Evolutionary conservation across 345 rosid genomes (phyloP).

Genomic region (sweet orange (Citrus sinensis)): DNA sequence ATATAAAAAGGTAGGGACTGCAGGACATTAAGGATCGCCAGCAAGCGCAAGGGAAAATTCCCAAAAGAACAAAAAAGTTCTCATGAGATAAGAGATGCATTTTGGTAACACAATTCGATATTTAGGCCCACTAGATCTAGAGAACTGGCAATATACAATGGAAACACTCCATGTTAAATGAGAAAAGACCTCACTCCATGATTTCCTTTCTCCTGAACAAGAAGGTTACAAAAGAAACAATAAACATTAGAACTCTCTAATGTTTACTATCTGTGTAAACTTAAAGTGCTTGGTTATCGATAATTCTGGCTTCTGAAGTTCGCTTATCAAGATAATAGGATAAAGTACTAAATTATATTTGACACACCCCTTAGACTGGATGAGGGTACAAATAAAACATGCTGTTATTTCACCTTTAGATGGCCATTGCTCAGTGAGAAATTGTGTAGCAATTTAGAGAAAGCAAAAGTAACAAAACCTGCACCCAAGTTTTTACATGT

Average conservation of each 20-base stretch:
- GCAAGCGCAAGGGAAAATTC: background rate
- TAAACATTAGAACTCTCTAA: background rate
- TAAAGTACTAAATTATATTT: too few relatives aligned
- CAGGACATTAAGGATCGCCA: conserved; percentile 26
- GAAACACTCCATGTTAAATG: background rate
- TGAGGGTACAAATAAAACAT: background rate
- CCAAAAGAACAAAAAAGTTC: background rate
- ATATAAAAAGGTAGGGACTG: conserved; percentile 79
- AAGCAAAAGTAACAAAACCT: background rate
- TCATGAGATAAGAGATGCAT: background rate
- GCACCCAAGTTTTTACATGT: background rate
- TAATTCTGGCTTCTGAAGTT: background rate
- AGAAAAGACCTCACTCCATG: background rate
- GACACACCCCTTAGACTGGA: background rate
- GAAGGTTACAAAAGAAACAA: background rate
- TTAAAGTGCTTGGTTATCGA: too few relatives aligned
- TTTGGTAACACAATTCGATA: background rate
- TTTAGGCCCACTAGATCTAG: background rate
- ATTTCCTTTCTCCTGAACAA: background rate
- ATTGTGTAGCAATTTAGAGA: background rate
- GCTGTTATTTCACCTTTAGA: background rate
- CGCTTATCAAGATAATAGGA: background rate
- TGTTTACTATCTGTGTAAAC: background rate
- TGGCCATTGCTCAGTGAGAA: background rate
- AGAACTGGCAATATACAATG: background rate